Evolutionary conservation across 306 rosid species (phyloP).

Genomic region (Vigna hirtella): DNA sequence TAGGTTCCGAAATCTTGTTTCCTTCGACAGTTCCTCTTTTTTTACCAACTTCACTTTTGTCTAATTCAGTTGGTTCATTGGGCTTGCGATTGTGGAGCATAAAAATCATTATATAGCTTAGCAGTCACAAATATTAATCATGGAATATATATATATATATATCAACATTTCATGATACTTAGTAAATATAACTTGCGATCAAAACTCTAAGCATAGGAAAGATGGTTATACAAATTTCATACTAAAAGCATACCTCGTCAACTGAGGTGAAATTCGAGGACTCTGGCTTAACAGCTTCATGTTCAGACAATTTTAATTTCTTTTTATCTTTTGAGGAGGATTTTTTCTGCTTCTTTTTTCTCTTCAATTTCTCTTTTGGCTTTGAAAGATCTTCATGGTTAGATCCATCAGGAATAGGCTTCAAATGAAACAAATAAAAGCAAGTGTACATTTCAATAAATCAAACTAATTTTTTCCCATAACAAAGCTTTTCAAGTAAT

Average conservation of each 20-base stretch:
- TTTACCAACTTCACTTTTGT: not conserved
- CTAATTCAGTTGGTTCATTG: not conserved
- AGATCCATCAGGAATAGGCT: not conserved
- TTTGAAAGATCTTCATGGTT: not conserved
- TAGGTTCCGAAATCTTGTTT: not conserved
- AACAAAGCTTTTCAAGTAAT: no score
- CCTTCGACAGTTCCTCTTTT: not conserved
- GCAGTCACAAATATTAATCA: not conserved
- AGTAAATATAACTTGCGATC: no score
- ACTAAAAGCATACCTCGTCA: not conserved
- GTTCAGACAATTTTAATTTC: not conserved
- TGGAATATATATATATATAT: not conserved
- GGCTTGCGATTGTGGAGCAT: not conserved
- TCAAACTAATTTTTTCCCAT: not conserved
- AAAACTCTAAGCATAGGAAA: not conserved
- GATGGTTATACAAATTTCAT: not conserved
- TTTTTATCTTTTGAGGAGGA: not conserved
- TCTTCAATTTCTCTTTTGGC: not conserved
- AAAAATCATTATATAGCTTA: conserved; percentile 3
- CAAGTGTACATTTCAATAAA: not conserved
- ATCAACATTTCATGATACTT: not conserved
- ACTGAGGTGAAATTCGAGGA: not conserved
- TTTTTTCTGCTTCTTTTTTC: not conserved
- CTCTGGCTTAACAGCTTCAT: not conserved
- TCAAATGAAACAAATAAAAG: not conserved